Percentiles rank a stretch among this genome's conserved stretches.
Evolutionary conservation across 441 rosid genomes (phyloP).

Genomic region (Eruca vesicaria): DNA sequence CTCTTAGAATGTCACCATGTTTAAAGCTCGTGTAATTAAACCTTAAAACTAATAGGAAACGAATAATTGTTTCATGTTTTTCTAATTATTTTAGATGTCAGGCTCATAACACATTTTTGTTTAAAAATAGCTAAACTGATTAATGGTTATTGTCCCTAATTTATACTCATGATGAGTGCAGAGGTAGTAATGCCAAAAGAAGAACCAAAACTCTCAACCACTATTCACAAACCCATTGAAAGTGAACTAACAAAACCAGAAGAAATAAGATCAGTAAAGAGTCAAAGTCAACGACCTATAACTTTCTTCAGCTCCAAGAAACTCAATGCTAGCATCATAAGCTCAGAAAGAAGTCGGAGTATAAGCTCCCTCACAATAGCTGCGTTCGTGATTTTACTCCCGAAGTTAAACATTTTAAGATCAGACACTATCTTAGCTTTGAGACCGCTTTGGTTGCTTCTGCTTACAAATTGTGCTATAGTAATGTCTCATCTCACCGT

Average conservation of each 20-base stretch:
- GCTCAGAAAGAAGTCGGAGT: slow-evolving; percentile 56
- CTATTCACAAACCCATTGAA: slow-evolving; percentile 16
- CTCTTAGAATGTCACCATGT: neutral
- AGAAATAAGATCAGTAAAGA: neutral
- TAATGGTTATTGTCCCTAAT: neutral
- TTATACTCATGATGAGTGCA: neutral
- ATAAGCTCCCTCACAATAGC: slow-evolving; percentile 58
- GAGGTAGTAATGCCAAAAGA: slow-evolving; percentile 9
- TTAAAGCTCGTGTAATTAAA: no score
- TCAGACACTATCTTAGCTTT: slow-evolving; percentile 43
- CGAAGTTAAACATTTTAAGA: slow-evolving; percentile 40
- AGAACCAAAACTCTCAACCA: slow-evolving; percentile 5
- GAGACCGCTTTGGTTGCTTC: slow-evolving; percentile 64
- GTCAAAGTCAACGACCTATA: slow-evolving; percentile 15
- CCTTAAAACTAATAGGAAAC: no score
- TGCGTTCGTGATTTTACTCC: slow-evolving; percentile 48
- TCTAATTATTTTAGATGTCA: no score
- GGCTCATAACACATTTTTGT: no score
- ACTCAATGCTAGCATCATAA: slow-evolving; percentile 53
- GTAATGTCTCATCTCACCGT: slow-evolving; percentile 45
- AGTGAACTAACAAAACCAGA: slow-evolving; percentile 17
- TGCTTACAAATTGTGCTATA: slow-evolving; percentile 57
- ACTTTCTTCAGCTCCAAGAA: slow-evolving; percentile 53
- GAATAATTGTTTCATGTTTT: no score
- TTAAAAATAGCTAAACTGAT: no score